Conservation (phyloP, 371 early-diverging fungal genomes). For the Zancudomyces culisetae region DNA sequence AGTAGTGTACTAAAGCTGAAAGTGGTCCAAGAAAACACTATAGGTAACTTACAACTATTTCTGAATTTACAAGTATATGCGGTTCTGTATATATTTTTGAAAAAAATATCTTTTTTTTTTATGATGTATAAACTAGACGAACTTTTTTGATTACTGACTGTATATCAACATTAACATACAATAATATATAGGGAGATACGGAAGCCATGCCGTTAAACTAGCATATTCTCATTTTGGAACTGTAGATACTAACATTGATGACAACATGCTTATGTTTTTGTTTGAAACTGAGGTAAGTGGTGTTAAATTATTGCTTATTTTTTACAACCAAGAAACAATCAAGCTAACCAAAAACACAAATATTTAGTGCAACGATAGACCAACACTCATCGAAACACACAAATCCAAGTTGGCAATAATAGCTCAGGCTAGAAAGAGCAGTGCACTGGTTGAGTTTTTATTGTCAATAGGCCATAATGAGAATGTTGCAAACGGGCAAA, state of each 20-base stretch:
- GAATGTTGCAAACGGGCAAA: not conserved
- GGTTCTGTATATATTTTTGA: too few relatives aligned
- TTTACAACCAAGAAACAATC: too few relatives aligned
- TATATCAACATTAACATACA: too few relatives aligned
- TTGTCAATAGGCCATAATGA: not conserved
- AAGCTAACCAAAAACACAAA: too few relatives aligned
- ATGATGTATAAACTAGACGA: too few relatives aligned
- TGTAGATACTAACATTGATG: slow-evolving; percentile 10
- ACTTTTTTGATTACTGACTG: too few relatives aligned
- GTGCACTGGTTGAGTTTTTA: not conserved
- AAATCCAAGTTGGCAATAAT: slow-evolving; percentile 4
- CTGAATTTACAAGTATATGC: too few relatives aligned
- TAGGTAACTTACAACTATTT: slow-evolving; percentile 29
- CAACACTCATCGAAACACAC: slow-evolving; percentile 7
- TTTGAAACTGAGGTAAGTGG: slow-evolving; percentile 21
- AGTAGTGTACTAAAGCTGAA: slow-evolving; percentile 23
- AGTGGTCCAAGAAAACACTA: slow-evolving; percentile 27
- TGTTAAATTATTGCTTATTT: too few relatives aligned
- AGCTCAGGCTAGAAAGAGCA: slow-evolving; percentile 1
- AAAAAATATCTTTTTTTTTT: too few relatives aligned
- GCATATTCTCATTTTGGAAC: slow-evolving; percentile 30
- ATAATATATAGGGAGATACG: slow-evolving; percentile 1
- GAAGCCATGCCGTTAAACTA: slow-evolving; percentile 21
- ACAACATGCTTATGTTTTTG: slow-evolving; percentile 15
- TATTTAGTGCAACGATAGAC: slow-evolving; percentile 4